Conservation (phyloP, 352 stramenopile genomes). For the Phytophthora litchii region DNA sequence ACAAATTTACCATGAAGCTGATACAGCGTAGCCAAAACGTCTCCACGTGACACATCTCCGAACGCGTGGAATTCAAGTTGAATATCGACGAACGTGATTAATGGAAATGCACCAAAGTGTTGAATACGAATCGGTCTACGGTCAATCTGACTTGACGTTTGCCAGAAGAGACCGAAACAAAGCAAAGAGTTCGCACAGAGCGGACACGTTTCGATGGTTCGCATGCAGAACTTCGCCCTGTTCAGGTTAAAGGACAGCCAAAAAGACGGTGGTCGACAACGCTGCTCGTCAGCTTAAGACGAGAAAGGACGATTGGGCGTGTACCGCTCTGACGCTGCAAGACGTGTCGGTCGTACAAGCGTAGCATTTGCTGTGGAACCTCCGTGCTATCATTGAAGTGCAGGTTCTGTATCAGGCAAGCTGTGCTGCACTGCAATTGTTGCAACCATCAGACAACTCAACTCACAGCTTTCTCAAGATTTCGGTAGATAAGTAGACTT, state of each 20-base stretch:
- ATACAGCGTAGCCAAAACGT: conserved; percentile 25
- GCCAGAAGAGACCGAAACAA: background rate
- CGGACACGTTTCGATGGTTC: background rate
- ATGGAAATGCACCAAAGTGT: background rate
- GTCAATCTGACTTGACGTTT: background rate
- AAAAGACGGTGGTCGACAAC: conserved; percentile 9
- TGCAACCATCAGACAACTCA: no score
- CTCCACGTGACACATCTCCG: no score
- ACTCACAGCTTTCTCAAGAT: no score
- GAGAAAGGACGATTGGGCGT: conserved; percentile 30
- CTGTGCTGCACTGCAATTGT: conserved; percentile 15
- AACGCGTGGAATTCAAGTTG: background rate
- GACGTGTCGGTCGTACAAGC: conserved; percentile 16
- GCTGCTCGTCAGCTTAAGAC: background rate
- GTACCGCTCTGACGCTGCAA: conserved; percentile 16
- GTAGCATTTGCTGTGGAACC: conserved; percentile 11
- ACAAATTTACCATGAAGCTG: conserved; percentile 7
- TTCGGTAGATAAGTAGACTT: no score
- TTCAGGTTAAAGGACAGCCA: conserved; percentile 6
- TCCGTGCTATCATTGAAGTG: conserved; percentile 9
- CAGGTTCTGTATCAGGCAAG: conserved; percentile 3
- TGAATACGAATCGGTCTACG: background rate
- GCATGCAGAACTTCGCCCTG: no score
- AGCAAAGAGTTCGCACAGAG: background rate
- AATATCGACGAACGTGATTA: background rate